Evolutionary conservation across 2,329 filamentous ascomycete genomes (phyloP).

Genomic region (Myriangium duriaei): DNA sequence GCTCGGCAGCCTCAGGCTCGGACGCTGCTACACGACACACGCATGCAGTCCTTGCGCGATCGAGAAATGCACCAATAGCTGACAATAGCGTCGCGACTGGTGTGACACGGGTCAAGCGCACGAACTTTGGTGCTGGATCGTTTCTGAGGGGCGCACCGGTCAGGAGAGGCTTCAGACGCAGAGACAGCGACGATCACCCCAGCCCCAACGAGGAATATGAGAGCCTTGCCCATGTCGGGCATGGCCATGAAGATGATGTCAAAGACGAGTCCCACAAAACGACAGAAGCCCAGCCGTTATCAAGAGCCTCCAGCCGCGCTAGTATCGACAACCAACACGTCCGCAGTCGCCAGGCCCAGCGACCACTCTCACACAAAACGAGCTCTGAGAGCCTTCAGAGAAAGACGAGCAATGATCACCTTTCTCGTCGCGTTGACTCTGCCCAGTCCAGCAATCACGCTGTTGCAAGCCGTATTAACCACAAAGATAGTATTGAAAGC

Average conservation of each 20-base stretch:
- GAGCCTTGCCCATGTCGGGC: constrained; percentile 2
- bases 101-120: constrained; percentile 65
- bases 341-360: not conserved
- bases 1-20: constrained; percentile 36
- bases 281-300: not conserved
- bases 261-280: not conserved
- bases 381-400: constrained; percentile 12
- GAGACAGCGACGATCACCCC: constrained; percentile 38
- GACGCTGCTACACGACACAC: constrained; percentile 30
- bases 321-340: constrained; percentile 1
- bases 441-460: constrained; percentile 10
- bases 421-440: constrained; percentile 9
- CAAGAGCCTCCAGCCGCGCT: constrained; percentile 6
- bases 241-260: not conserved
- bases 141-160: constrained; percentile 66
- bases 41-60: constrained; percentile 35
- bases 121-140: constrained; percentile 61
- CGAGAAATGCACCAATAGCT: constrained; percentile 36
- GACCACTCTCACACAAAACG: constrained; percentile 19
- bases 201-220: constrained; percentile 24
- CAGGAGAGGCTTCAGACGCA: constrained; percentile 53
- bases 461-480: constrained; percentile 9
- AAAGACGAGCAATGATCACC: constrained; percentile 13
- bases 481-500: constrained; percentile 18
- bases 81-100: constrained; percentile 56